These are phyloP conservation scores for Ophiostoma populinum DNA, from an alignment of 2,329 filamentous ascomycete species.

Conservation along the genomic window DNA sequence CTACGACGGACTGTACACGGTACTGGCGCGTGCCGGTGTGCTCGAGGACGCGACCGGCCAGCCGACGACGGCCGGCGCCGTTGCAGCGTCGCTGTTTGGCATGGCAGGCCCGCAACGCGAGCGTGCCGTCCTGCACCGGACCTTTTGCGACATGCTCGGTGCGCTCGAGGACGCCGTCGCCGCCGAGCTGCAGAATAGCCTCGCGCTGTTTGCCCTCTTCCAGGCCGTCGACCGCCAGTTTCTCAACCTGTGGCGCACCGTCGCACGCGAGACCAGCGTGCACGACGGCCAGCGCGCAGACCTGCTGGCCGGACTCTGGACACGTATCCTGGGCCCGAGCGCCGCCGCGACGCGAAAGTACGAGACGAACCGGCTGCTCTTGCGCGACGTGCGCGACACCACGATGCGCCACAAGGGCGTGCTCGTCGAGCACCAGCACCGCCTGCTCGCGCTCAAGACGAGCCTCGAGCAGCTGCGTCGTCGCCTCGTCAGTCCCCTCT, in stretches of 20 bases:
- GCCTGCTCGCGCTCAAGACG: conserved; percentile 67
- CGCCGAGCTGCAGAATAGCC: conserved; percentile 63
- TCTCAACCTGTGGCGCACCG: conserved; percentile 68
- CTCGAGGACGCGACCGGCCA: conserved; percentile 36
- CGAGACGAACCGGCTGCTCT: conserved; percentile 70
- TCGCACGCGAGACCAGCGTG: conserved; percentile 64
- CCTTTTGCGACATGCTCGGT: conserved; percentile 72
- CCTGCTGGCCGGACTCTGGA: conserved; percentile 72
- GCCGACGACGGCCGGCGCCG: conserved; percentile 50
- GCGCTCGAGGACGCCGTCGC: conserved; percentile 82
- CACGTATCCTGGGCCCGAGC: conserved; percentile 62
- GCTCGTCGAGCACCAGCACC: conserved; percentile 71
- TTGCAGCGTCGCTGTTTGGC: conserved; percentile 62
- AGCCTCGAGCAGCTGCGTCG: conserved; percentile 71
- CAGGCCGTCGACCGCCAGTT: conserved; percentile 84
- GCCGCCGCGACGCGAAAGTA: conserved; percentile 68
- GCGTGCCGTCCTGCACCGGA: conserved; percentile 62
- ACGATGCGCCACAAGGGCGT: conserved; percentile 79
- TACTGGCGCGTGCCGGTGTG: conserved; percentile 48
- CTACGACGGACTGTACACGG: conserved; percentile 68
- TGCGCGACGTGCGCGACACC: conserved; percentile 61
- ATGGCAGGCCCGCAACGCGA: conserved; percentile 67
- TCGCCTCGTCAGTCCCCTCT: conserved; percentile 70
- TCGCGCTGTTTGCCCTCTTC: conserved; percentile 74
- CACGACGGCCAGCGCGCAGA: conserved; percentile 72